Base-by-base conservation (phyloP, 2,329 filamentous ascomycete species). In the Mollisia scopiformis region DNA sequence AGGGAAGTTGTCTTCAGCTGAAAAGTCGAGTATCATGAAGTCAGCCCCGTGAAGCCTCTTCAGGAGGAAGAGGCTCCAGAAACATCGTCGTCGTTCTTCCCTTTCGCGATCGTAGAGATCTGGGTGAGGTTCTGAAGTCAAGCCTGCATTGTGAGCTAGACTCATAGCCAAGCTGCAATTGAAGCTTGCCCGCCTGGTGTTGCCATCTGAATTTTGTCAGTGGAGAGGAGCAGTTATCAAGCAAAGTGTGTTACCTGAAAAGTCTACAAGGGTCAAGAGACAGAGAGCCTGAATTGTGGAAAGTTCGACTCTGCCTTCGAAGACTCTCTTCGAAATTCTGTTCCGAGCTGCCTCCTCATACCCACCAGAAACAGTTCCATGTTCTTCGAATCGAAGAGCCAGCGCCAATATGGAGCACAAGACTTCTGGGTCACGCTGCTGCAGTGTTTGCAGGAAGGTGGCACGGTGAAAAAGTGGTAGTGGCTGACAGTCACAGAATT, bases 401-500 rank as follows among this genome's bases (percentile, higher is more conserved):
- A 83, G 63, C 2, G 79, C 77, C 30, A 82, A 66, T 60, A 74
- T 55, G 0, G 74, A 66, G 14, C 77, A 70, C 0, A 76, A 53
- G 2, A 78, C 57, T 57, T 76, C 75, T 0, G 68, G 68, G n/a
- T 75, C 71, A 10, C 81, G 74, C 23, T 71, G 65, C 14, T 71
- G 64, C 6, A 82, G 66, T 37, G 72, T 78, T 6, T 69, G 62
- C 8, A 81, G 57, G 61, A 83, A 81, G 1, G 65, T 73, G 3
- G 73, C 70, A 11, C 74, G 66, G 19, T 76, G 71, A 54, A 84
- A 84, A 0, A 84, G 70, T 16, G 77, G 76, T 23, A 84, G 71
- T 6, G 81, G 80, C 54, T 84, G 82, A 25, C 76, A 79, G 55
- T 83, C 78, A 57, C 80, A 81, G 63, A 79, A 83, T 4, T 74